Evolutionary conservation across 2,329 filamentous ascomycete genomes (phyloP), one percentile per base, ranked within the genome.

Genomic region (Neonectria hederae): DNA sequence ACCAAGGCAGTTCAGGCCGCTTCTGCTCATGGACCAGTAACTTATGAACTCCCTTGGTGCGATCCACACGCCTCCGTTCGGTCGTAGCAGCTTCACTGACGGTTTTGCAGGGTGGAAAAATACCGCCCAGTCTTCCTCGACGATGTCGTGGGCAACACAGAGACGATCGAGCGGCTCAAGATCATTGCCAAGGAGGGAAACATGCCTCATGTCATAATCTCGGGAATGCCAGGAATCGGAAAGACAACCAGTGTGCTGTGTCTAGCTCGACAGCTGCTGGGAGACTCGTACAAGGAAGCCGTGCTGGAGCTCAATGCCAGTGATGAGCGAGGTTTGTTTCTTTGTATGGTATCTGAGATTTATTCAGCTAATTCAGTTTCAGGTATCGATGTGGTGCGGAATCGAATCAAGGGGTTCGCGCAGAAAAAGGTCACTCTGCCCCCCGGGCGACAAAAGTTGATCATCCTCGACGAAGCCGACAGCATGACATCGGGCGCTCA

Each of bases 161-260:
- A 99, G 79, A 99, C 96, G 1, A 94, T 99, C 74, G 95, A 98
- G 79, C 92, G 96, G 59, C 84, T 99, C 74, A 98, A 98, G 78
- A 98, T 99, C 75, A 98, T 99, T 73, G 94, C 96, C 51, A 96
- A 94, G 80, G 96, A 98, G 82, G 96, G 96, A 73, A 99, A 99
- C 81, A 97, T 99, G 94, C 96, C 96, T 2, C 96, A 99, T 81
- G 89, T 99, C 75, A 98, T 99, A 80, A 98, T 99, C 75, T 97
- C 93, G n/a, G 96, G 96, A 65, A 98, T 97, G 94, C 96, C 96
- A 21, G 96, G 96, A 76, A 99, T 98, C 75, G 96, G 96, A 79
- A 99, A 99, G 84, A 99, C 96, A 4, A 98, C 96, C 0, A 97
- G 94, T 60, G 90, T 99, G 60, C 83, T 98, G 65, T 98, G 96